Conservation (phyloP, 768 basidiomycete species). For the Boletus reticuloceps region DNA sequence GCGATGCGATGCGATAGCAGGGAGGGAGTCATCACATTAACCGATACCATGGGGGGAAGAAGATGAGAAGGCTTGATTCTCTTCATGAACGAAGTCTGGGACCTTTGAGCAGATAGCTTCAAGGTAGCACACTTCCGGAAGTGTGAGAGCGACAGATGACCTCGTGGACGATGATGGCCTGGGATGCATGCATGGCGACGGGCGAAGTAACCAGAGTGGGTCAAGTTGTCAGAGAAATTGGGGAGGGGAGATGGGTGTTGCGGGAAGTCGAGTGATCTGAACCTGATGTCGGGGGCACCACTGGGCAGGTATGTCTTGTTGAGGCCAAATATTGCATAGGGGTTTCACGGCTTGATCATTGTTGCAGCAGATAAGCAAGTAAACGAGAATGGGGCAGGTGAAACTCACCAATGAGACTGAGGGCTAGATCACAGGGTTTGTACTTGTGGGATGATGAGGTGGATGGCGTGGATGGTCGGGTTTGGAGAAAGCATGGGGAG, state of each 20-base stretch:
- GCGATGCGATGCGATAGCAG: too few relatives aligned
- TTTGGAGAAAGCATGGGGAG: conserved; percentile 37
- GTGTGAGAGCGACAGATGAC: conserved; percentile 25
- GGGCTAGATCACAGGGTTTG: conserved; percentile 42
- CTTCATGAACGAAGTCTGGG: conserved; percentile 55
- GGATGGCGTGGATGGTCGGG: conserved; percentile 28
- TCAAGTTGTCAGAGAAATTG: conserved; percentile 49
- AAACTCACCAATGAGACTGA: conserved; percentile 67
- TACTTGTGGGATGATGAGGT: conserved; percentile 35
- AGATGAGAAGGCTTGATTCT: conserved; percentile 30
- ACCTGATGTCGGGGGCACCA: conserved; percentile 14
- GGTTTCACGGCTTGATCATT: conserved; percentile 79
- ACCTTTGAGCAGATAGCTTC: conserved; percentile 76
- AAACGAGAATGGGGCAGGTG: not conserved
- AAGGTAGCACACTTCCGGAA: conserved; percentile 60
- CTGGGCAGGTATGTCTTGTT: conserved; percentile 62
- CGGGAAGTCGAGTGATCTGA: conserved; percentile 7
- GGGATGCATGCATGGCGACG: too few relatives aligned
- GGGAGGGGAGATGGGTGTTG: conserved; percentile 35
- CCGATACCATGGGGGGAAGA: too few relatives aligned
- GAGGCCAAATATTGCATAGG: conserved; percentile 76
- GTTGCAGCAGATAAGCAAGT: conserved; percentile 21
- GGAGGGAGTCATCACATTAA: too few relatives aligned
- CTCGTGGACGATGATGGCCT: too few relatives aligned
- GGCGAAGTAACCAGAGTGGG: too few relatives aligned